Conservation (phyloP, 495 filamentous ascomycete species). For the Xylaria telfairii region DNA sequence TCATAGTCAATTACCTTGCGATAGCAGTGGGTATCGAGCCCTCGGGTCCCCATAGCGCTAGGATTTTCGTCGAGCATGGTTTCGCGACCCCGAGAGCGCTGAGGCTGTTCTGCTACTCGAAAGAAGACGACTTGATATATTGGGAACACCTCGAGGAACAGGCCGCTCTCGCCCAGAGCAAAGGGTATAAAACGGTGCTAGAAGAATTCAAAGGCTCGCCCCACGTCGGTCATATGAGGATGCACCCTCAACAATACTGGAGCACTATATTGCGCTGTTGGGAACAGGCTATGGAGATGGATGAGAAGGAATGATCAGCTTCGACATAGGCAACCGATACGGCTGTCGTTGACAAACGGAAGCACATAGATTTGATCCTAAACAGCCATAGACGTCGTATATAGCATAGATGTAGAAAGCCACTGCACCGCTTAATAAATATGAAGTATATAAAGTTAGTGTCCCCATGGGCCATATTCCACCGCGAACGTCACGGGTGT, state of each 20-base stretch:
- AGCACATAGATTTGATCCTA: neutral
- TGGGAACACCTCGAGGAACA: constrained; percentile 61
- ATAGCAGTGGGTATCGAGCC: constrained; percentile 41
- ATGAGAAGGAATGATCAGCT: constrained; percentile 1
- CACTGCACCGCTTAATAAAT: neutral
- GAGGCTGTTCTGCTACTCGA: constrained; percentile 59
- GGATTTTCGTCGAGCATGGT: constrained; percentile 43
- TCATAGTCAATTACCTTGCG: constrained; percentile 36
- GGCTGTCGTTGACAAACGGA: neutral
- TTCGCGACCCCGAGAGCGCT: constrained; percentile 38
- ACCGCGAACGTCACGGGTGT: neutral
- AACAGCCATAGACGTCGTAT: neutral
- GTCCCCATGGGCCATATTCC: neutral
- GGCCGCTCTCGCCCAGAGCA: constrained; percentile 48
- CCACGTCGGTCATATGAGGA: constrained; percentile 62
- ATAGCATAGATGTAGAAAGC: neutral
- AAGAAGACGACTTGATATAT: constrained; percentile 60
- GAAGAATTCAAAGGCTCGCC: constrained; percentile 59
- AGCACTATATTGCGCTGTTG: constrained; percentile 50
- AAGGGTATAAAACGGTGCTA: constrained; percentile 49
- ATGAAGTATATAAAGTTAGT: neutral
- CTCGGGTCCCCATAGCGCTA: constrained; percentile 43
- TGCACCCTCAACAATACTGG: constrained; percentile 62
- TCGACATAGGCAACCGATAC: neutral
- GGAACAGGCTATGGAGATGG: constrained; percentile 37